phyloP scores from a whole-genome alignment of 2,329 filamentous ascomycete genomes.

The Alternaria viburni region DNA sequence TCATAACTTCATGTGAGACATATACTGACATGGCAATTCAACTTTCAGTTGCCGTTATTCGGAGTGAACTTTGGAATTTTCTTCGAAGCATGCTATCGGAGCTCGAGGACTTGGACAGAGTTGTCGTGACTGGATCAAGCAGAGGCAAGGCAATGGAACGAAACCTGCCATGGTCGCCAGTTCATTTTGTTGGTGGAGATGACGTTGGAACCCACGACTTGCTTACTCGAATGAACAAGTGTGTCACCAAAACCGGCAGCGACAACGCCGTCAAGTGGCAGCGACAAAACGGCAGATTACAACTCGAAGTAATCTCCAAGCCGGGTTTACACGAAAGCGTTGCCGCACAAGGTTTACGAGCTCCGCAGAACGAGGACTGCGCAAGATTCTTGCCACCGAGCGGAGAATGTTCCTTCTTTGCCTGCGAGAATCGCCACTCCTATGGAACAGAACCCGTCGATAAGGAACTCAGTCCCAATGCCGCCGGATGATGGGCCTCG shows the following conservation, averaged over 20 bases:
- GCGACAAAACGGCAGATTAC: constrained; percentile 32
- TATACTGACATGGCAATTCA: background rate
- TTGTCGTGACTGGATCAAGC: constrained; percentile 43
- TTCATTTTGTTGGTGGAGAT: constrained; percentile 47
- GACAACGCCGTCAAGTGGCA: constrained; percentile 42
- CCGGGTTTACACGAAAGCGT: constrained; percentile 24
- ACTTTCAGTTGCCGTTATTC: constrained; percentile 28
- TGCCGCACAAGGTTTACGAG: constrained; percentile 21
- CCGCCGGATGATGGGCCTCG: constrained; percentile 82
- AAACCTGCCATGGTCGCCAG: constrained; percentile 44
- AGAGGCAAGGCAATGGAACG: constrained; percentile 40
- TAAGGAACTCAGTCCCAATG: constrained; percentile 55
- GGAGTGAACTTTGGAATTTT: constrained; percentile 42
- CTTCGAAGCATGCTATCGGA: constrained; percentile 37
- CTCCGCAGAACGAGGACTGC: constrained; percentile 15
- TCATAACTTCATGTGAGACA: background rate
- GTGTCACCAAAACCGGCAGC: constrained; percentile 22
- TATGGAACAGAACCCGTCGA: constrained; percentile 19
- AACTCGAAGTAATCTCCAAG: constrained; percentile 40
- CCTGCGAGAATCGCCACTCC: constrained; percentile 36
- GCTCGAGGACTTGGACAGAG: constrained; percentile 37
- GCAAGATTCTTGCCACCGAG: constrained; percentile 39
- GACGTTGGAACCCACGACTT: constrained; percentile 44
- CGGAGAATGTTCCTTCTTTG: constrained; percentile 29
- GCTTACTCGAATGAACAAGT: constrained; percentile 41